Evolutionary conservation across 2,329 filamentous ascomycete species (phyloP).

Genomic region (Pyrenophora tritici-repentis): DNA sequence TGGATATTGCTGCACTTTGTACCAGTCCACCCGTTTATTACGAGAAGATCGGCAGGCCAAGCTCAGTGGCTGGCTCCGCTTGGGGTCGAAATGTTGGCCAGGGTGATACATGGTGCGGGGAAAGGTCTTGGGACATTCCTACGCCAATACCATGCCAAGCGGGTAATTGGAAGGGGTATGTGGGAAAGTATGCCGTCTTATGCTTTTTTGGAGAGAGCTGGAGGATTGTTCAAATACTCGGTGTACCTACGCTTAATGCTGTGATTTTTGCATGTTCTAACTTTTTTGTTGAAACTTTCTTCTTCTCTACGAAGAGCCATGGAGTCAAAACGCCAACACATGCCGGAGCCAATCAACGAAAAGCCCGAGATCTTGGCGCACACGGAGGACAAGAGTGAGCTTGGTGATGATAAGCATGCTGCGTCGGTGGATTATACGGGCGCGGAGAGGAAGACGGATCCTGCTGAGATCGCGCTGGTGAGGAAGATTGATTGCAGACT

Average conservation of each 20-base stretch:
- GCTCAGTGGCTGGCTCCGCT: constrained; percentile 1
- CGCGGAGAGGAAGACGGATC: constrained; percentile 40
- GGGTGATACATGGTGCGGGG: constrained; percentile 28
- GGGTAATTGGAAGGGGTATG: background rate
- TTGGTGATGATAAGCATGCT: constrained; percentile 22
- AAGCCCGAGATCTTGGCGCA: constrained; percentile 15
- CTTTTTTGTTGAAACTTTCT: too few relatives aligned
- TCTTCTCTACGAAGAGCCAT: background rate
- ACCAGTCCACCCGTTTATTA: background rate
- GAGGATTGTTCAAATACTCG: background rate
- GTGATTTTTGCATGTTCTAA: too few relatives aligned
- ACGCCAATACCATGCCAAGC: constrained; percentile 23
- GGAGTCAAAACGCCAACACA: constrained; percentile 13
- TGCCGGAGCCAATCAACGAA: constrained; percentile 19
- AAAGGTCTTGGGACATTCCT: constrained; percentile 24
- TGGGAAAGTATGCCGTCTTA: background rate
- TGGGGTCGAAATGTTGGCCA: background rate
- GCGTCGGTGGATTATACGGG: constrained; percentile 35
- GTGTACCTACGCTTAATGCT: background rate
- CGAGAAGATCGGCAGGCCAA: constrained; percentile 19
- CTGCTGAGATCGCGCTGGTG: constrained; percentile 40
- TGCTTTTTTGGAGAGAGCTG: too few relatives aligned
- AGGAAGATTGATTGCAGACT: constrained; percentile 40
- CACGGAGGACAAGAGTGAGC: constrained; percentile 27
- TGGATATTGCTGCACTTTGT: background rate